A percentile compares a stretch with the other conserved stretches of the same genome.
phyloP scores from a whole-genome alignment of 176 grass and related monocot species.

The Lolium rigidum region DNA sequence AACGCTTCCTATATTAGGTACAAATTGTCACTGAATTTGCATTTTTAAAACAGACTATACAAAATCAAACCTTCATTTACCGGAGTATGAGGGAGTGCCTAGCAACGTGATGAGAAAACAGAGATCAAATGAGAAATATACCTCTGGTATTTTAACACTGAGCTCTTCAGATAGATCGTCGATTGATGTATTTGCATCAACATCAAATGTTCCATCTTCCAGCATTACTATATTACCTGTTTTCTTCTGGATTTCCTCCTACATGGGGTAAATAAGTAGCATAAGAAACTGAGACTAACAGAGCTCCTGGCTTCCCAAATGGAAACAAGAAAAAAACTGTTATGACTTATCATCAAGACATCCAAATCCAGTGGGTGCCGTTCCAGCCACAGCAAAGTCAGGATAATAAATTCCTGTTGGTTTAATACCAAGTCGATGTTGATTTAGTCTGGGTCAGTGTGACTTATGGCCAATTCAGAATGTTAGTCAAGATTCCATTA shows the following conservation, averaged over 20 bases:
- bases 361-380: not conserved
- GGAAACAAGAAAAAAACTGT: not conserved
- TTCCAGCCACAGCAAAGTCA: constrained; percentile 10
- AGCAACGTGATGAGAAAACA: constrained; percentile 15
- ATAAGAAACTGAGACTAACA: constrained; percentile 13
- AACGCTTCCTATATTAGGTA: not conserved
- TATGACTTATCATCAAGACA: not conserved
- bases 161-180: constrained; percentile 93
- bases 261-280: constrained; percentile 16
- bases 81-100: not conserved
- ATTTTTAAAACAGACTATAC: not conserved
- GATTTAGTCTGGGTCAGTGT: not conserved
- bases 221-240: constrained; percentile 92
- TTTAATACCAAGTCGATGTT: constrained; percentile 19
- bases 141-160: constrained; percentile 97
- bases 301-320: constrained; percentile 12
- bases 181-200: constrained; percentile 99
- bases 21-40: constrained; percentile 13
- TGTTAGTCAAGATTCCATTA: constrained; percentile 6
- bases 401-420: not conserved
- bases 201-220: constrained; percentile 91
- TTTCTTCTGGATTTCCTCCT: constrained; percentile 99
- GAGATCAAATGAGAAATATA: constrained; percentile 46
- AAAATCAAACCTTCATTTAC: not conserved
- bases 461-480: constrained; percentile 12